These are phyloP conservation scores for Aurinia saxatilis DNA, from an alignment of 345 rosid genomes.

Conservation along the genomic window DNA sequence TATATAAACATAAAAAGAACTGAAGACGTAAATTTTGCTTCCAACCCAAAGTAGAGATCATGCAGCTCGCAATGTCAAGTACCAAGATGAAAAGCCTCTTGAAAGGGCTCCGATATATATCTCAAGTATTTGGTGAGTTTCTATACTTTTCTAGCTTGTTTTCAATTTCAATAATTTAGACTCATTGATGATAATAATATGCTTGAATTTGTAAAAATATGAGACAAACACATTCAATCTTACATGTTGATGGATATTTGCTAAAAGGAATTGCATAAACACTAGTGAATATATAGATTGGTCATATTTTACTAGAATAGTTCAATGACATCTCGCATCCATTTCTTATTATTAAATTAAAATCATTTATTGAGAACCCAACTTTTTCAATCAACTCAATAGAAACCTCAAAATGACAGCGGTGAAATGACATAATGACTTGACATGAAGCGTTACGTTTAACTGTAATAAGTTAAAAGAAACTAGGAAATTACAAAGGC, in stretches of 20 bases:
- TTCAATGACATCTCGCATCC: background rate
- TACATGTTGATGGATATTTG: background rate
- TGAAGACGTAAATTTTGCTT: background rate
- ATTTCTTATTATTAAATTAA: too few species aligned
- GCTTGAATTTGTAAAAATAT: background rate
- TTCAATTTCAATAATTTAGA: too few species aligned
- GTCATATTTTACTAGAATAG: background rate
- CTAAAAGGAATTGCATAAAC: background rate
- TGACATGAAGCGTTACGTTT: background rate
- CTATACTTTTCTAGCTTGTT: background rate
- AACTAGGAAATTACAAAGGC: background rate
- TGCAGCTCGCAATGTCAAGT: conserved; percentile 14
- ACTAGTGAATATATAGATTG: background rate
- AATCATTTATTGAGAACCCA: background rate
- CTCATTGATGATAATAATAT: background rate
- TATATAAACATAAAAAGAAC: too few species aligned
- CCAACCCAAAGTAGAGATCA: background rate
- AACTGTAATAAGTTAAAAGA: background rate
- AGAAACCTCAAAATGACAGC: background rate
- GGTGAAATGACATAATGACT: background rate
- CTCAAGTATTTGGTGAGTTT: conserved; percentile 43
- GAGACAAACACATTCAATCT: background rate
- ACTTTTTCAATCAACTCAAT: too few species aligned
- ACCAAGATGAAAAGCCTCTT: conserved; percentile 38
- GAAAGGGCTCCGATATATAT: conserved; percentile 44